Evolutionary conservation across 2,329 filamentous ascomycete genomes (phyloP), one percentile per base, ranked within the genome.

Genomic region (Ceratocystis colombiana): DNA sequence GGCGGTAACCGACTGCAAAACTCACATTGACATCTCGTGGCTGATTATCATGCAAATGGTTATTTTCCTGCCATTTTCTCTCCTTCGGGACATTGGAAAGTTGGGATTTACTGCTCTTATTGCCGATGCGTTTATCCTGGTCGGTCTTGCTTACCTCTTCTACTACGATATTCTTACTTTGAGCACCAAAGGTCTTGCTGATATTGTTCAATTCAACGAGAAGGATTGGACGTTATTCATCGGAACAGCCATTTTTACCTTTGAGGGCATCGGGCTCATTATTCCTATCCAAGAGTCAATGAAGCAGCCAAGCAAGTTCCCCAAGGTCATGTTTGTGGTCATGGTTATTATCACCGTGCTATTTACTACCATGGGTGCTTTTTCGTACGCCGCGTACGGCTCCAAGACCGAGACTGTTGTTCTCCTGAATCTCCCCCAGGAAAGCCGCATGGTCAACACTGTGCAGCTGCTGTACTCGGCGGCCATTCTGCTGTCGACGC

Each of bases 221-320:
- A 85, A 88, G 68, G 88, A 91, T 74, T 99, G 95, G 94, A 96
- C 94, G 0, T 82, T 99, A 3, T 97, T 99, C 75, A 99, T 99
- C 71, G 95, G 94, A 69, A 99, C 95, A 0, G 94, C 95, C 33
- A 97, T 99, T 74, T 99, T 99, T 78, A 97, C 94, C 0, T 99
- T 97, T 73, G 94, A 99, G 74, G 94, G 94, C 33, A 95, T 99
- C 68, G 95, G 94, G 12, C 84, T 99, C 62, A 95, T 99, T 75
- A 96, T 99, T 69, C 94, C 95, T 0, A 96, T 99, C 68, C 95
- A 99, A 76, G 92, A 95, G 72, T 95, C 92, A 25, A 99, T 99
- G 94, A 89, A 87, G 73, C 81, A 92, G 53, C 95, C 93, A 0
- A 80, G 86, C 70, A 93, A 96, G 74, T 99, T 99, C 75, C 91